Base-by-base conservation (phyloP, 345 rosid genomes). In the Salix brachista region DNA sequence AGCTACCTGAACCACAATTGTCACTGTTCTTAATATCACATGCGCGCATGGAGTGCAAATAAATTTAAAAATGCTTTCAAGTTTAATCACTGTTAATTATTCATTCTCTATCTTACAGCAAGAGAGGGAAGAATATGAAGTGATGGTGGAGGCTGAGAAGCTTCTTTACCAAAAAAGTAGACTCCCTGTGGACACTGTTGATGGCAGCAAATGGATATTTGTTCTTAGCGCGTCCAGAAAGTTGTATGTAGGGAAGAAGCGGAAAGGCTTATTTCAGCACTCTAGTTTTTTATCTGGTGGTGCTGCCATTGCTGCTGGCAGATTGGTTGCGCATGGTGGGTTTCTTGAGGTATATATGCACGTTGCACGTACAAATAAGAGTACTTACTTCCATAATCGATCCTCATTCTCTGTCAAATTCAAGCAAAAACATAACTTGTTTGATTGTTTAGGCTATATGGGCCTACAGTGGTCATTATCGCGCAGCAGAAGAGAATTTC, bases 221-320 rank as follows among this genome's bases (percentile, higher is more conserved):
- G 96, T 93, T 5, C 84, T 90, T 1, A 87, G 97, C 18, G 58
- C 69, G 12, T 81, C 89, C 25, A 81, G 89, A 71, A 69, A 39
- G 7, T 30, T 93, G 28, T 93, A 91, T 54, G 86, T 85, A 6
- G 94, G 91, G 36, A 77, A 82, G 80, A 93, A 93, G 75, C 82
- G 76, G 48, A 93, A 83, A 81, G 97, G 92, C 62, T 56, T n/a
- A 1, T 93, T 93, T 78, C 97, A 93, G 48, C 97, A 93, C 70
- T 93, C 97, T 0, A 91, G 93, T 76, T 93, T 93, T 80, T 85
- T 93, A 17, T 89, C 94, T 8, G 97, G 98, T 1, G 98, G 86
- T 1, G 94, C 98, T 8, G 86, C 93, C 32, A 84, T 86, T 4
- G 90, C 94, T 5, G 93, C 94, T 1, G 92, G 97, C 19, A 84